Conservation (phyloP, 306 rosid genomes). For the Geum urbanum region DNA sequence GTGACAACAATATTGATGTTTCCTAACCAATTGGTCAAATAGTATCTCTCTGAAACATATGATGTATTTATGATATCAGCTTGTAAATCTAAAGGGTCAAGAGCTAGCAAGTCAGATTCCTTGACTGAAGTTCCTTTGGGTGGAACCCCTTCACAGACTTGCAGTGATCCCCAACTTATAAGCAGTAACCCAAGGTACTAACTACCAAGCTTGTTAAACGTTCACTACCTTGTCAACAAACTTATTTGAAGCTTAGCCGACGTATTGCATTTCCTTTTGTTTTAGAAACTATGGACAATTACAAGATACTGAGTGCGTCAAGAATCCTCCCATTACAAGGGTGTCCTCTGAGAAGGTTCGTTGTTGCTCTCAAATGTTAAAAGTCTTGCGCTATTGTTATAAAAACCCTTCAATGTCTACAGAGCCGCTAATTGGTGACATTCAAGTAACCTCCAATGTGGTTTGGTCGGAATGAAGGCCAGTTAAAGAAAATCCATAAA, state of each 20-base stretch:
- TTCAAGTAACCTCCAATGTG: neutral
- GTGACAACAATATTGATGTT: neutral
- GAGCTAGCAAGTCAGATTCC: constrained; percentile 28
- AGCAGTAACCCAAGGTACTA: constrained; percentile 37
- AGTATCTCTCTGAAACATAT: neutral
- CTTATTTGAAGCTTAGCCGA: constrained; percentile 1
- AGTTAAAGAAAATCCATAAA: neutral
- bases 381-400: neutral
- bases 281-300: constrained; percentile 37
- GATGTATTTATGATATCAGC: constrained; percentile 37
- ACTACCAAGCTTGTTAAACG: neutral
- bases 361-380: constrained; percentile 18
- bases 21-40: neutral
- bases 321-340: constrained; percentile 33
- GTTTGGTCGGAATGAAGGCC: neutral
- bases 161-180: constrained; percentile 23
- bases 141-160: constrained; percentile 24
- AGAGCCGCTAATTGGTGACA: neutral
- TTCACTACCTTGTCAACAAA: constrained; percentile 1
- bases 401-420: neutral
- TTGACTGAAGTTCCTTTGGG: constrained; percentile 8
- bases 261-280: constrained; percentile 11
- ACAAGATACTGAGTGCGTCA: constrained; percentile 21
- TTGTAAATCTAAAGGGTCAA: constrained; percentile 50
- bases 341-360: constrained; percentile 75